Percentiles rank a stretch among this genome's conserved stretches.
phyloP scores from a whole-genome alignment of 2,329 filamentous ascomycete species.

The Sporothrix globosa region DNA sequence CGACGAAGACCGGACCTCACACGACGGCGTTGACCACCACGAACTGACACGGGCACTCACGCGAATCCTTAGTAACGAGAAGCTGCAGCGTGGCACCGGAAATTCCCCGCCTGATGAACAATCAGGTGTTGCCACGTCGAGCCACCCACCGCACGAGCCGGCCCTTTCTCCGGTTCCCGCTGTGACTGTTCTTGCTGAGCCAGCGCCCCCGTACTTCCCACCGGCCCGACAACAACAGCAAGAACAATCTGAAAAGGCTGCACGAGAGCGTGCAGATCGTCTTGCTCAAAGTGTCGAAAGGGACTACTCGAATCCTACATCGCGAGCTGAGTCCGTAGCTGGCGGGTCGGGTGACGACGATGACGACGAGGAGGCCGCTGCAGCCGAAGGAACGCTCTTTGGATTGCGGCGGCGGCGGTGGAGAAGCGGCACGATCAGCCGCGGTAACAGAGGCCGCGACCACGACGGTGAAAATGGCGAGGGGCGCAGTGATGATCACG shows the following conservation, averaged over 20 bases:
- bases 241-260: constrained; percentile 42
- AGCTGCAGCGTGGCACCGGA: neutral
- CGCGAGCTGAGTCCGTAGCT: constrained; percentile 40
- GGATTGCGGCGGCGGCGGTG: constrained; percentile 20
- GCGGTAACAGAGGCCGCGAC: neutral
- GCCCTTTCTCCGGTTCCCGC: neutral
- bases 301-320: constrained; percentile 40
- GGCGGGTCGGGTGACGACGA: constrained; percentile 32
- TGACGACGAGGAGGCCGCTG: constrained; percentile 1
- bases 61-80: constrained; percentile 33
- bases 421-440: neutral
- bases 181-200: constrained; percentile 9
- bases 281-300: constrained; percentile 43
- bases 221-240: constrained; percentile 33
- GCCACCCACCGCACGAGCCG: neutral
- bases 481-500: neutral
- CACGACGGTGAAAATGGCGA: neutral
- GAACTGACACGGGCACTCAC: constrained; percentile 35
- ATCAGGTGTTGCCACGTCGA: neutral
- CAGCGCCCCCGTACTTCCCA: constrained; percentile 34
- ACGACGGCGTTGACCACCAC: constrained; percentile 36
- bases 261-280: constrained; percentile 44
- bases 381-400: constrained; percentile 2
- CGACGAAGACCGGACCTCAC: constrained; percentile 13
- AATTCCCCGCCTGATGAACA: neutral